Conservation (phyloP, 2,329 filamentous ascomycete genomes). For the Calonectria pseudoreteaudii region DNA sequence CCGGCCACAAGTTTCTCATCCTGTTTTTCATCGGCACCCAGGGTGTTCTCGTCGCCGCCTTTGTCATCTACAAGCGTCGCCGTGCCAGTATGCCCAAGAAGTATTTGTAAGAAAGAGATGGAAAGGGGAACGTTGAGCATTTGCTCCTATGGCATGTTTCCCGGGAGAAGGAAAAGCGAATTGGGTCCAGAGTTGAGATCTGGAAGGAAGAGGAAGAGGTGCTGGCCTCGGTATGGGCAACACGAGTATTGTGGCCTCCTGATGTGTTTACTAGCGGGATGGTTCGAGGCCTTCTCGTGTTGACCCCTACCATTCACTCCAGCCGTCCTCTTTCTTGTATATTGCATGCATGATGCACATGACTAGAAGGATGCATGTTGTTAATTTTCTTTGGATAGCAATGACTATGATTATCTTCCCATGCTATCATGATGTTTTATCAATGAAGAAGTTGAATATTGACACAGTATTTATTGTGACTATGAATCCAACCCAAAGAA, state of each 20-base stretch:
- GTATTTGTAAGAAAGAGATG: conserved; percentile 71
- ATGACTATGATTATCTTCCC: conserved; percentile 36
- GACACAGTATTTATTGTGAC: too few relatives aligned
- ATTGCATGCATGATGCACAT: conserved; percentile 34
- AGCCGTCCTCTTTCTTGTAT: conserved; percentile 26
- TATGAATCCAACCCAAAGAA: background rate
- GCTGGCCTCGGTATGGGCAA: background rate
- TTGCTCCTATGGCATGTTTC: background rate
- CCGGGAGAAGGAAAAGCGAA: background rate
- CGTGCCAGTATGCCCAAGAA: conserved; percentile 87
- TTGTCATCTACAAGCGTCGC: conserved; percentile 83
- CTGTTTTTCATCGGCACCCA: conserved; percentile 82
- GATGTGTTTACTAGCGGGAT: conserved; percentile 26
- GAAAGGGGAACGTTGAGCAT: background rate
- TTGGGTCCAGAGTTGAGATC: background rate
- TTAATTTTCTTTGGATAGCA: conserved; percentile 30
- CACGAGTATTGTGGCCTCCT: background rate
- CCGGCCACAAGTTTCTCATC: conserved; percentile 68
- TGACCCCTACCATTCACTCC: background rate
- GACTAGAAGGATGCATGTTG: conserved; percentile 26
- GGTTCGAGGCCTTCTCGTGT: conserved; percentile 16
- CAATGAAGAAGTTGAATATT: background rate
- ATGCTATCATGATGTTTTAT: background rate
- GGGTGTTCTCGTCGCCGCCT: conserved; percentile 74
- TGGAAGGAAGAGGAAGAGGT: conserved; percentile 17